Percentiles rank a stretch among this genome's conserved stretches.
phyloP scores from a whole-genome alignment of 2,329 filamentous ascomycete species.

The Nemania abortiva region DNA sequence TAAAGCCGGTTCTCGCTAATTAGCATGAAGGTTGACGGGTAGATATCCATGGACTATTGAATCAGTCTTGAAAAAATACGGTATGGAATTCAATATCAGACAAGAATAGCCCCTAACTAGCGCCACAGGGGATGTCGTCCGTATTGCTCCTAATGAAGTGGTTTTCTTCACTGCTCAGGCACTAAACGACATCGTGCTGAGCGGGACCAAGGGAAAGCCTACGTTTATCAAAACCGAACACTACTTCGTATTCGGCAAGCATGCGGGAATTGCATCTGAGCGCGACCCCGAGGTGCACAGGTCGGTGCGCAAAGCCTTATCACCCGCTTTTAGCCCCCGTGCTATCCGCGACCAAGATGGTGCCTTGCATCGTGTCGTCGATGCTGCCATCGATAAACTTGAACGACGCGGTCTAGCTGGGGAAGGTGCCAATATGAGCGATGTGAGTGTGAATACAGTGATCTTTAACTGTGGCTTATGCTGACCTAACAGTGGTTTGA shows the following conservation, averaged over 20 bases:
- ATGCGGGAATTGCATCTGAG: not conserved
- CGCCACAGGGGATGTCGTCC: constrained; percentile 22
- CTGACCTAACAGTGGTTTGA: too few relatives aligned
- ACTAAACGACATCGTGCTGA: constrained; percentile 5
- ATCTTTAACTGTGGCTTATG: too few relatives aligned
- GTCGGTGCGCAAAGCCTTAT: not conserved
- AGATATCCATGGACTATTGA: constrained; percentile 26
- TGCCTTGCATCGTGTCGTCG: too few relatives aligned
- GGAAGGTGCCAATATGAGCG: too few relatives aligned
- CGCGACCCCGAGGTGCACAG: not conserved
- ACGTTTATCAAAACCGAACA: not conserved
- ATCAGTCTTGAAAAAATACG: constrained; percentile 27
- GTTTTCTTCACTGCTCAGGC: constrained; percentile 26
- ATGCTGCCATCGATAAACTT: too few relatives aligned
- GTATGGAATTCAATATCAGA: not conserved
- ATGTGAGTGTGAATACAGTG: too few relatives aligned
- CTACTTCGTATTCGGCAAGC: not conserved
- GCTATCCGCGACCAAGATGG: not conserved
- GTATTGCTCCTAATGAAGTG: constrained; percentile 36
- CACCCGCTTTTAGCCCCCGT: not conserved
- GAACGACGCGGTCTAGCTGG: too few relatives aligned
- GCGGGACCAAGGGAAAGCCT: not conserved
- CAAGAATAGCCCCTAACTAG: not conserved
- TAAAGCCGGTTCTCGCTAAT: not conserved
- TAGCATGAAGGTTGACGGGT: constrained; percentile 2